Evolutionary conservation across 163 green algal species (phyloP).

Genomic region (Chloromonas sp.): DNA sequence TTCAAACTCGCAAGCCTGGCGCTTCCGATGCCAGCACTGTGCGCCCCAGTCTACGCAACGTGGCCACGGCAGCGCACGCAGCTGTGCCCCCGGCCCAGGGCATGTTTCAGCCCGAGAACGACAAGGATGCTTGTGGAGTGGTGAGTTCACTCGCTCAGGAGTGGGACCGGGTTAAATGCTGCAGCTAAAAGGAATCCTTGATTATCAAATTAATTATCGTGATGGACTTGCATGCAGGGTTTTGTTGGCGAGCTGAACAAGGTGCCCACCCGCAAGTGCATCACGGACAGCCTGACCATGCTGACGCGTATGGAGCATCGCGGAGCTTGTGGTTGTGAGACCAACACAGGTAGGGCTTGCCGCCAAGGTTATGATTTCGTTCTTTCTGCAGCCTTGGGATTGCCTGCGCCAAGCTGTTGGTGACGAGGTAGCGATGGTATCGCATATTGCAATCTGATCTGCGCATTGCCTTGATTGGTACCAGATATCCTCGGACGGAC

Average conservation of each 20-base stretch:
- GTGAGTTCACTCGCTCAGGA: no score
- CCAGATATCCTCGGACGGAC: no score
- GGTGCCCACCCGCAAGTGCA: slow-evolving; percentile 49
- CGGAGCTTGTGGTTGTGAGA: slow-evolving; percentile 90
- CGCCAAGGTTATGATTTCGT: not conserved
- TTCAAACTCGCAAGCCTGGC: no score
- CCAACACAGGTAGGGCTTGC: slow-evolving; percentile 65
- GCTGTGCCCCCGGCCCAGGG: slow-evolving; percentile 23
- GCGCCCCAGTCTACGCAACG: not conserved
- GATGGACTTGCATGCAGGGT: slow-evolving; percentile 40
- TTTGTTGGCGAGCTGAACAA: slow-evolving; percentile 88
- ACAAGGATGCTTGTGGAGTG: slow-evolving; percentile 84
- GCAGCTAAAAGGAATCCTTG: no score
- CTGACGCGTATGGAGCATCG: slow-evolving; percentile 28
- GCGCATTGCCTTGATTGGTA: no score
- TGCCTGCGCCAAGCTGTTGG: not conserved
- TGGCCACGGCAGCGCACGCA: slow-evolving; percentile 31
- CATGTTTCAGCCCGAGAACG: slow-evolving; percentile 76
- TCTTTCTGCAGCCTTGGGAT: not conserved
- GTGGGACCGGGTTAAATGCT: no score
- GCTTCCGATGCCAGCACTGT: no score
- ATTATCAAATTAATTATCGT: no score
- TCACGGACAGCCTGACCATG: slow-evolving; percentile 89
- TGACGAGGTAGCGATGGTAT: not conserved
- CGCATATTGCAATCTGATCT: not conserved